Evolutionary conservation across 306 rosid genomes (phyloP).

Genomic region (Quercus berberidifolia): DNA sequence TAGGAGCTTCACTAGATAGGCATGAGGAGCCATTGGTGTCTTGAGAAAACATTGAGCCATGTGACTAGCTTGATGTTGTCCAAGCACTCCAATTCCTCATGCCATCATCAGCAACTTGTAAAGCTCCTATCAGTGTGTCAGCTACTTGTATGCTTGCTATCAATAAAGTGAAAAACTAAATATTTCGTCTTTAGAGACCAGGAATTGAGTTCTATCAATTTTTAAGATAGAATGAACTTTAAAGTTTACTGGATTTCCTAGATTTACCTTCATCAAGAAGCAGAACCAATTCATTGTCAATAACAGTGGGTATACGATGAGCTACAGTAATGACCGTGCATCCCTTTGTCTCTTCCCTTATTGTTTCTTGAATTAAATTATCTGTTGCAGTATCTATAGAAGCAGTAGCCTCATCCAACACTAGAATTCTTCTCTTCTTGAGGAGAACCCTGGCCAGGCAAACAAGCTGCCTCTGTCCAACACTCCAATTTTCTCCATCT

Average conservation of each 20-base stretch:
- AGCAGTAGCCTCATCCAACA: conserved; percentile 94
- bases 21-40: too few species aligned
- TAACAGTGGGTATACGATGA: conserved; percentile 79
- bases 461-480: conserved; percentile 93
- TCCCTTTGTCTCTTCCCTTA: conserved; percentile 64
- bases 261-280: conserved; percentile 75
- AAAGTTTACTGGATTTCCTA: not conserved
- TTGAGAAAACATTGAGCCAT: too few species aligned
- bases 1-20: too few species aligned
- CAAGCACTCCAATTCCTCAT: too few species aligned
- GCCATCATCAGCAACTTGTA: too few species aligned
- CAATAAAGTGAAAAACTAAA: not conserved
- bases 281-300: conserved; percentile 77
- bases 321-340: conserved; percentile 89
- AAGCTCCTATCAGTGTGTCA: too few species aligned
- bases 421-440: conserved; percentile 69
- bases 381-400: conserved; percentile 86
- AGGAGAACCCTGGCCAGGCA: conserved; percentile 83
- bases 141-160: not conserved
- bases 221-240: not conserved
- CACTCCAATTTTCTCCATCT: conserved; percentile 96
- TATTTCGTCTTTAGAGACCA: not conserved
- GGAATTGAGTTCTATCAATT: not conserved
- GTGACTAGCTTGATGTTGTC: too few species aligned
- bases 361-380: conserved; percentile 70